These are phyloP conservation scores for Pleurotus eryngii DNA, from an alignment of 768 basidiomycete species.

Conservation along the genomic window DNA sequence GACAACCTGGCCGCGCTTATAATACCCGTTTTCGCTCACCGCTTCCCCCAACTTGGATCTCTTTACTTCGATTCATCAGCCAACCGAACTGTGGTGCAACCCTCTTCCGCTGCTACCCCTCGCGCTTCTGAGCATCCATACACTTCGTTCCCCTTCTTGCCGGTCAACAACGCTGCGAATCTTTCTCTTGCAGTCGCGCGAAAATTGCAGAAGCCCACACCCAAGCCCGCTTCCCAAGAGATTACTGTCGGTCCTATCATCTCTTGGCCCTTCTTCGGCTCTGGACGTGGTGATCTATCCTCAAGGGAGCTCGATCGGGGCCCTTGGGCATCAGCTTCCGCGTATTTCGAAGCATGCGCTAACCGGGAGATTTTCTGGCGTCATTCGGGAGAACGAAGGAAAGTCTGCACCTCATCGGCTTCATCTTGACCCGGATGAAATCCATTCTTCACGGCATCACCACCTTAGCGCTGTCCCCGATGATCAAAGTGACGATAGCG, in stretches of 20 bases:
- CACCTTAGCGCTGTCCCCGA: conserved; percentile 63
- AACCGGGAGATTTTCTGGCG: conserved; percentile 69
- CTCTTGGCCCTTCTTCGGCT: conserved; percentile 90
- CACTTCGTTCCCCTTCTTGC: conserved; percentile 43
- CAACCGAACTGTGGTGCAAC: conserved; percentile 15
- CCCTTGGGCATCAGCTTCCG: conserved; percentile 61
- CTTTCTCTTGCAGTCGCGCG: conserved; percentile 19
- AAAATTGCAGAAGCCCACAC: conserved; percentile 16
- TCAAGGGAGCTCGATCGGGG: conserved; percentile 75
- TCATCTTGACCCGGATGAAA: conserved; percentile 80
- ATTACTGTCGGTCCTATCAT: conserved; percentile 78
- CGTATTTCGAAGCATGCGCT: conserved; percentile 65
- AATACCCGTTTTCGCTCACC: conserved; percentile 72
- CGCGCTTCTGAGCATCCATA: conserved; percentile 37
- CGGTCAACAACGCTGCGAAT: conserved; percentile 31
- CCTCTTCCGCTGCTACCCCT: conserved; percentile 41
- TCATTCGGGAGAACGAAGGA: conserved; percentile 75
- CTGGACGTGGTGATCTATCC: conserved; percentile 68
- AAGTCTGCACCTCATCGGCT: conserved; percentile 70
- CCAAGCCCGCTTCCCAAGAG: conserved; percentile 21
- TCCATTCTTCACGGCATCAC: conserved; percentile 68
- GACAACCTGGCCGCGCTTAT: conserved; percentile 66
- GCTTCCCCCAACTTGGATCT: conserved; percentile 75
- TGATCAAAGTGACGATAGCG: conserved; percentile 72
- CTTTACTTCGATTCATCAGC: conserved; percentile 57